Evolutionary conservation across 164 flowering plant species (phyloP).

Genomic region (Kalanchoe fedtschenkoi): DNA sequence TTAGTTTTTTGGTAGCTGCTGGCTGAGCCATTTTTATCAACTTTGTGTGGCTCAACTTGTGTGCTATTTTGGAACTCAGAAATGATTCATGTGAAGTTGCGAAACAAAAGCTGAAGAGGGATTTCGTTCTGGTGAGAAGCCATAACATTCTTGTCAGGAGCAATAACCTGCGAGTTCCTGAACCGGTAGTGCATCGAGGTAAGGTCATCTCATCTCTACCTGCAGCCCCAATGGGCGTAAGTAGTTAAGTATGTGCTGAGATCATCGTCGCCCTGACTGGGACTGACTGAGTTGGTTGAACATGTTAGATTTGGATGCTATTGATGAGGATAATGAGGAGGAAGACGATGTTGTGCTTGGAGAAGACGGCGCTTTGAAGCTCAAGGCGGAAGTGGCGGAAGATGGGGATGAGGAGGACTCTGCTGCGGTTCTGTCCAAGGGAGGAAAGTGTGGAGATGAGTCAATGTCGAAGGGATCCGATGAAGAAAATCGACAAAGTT

Average conservation of each 20-base stretch:
- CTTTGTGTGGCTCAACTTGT: no score
- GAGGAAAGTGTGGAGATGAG: not conserved
- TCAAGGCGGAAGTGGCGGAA: not conserved
- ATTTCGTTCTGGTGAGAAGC: constrained; percentile 2
- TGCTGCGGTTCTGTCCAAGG: not conserved
- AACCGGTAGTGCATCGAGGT: not conserved
- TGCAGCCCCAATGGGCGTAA: not conserved
- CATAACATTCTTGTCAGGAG: constrained; percentile 2
- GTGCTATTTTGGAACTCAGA: no score
- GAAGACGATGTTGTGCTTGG: not conserved
- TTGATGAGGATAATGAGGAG: constrained; percentile 1
- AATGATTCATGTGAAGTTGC: not conserved
- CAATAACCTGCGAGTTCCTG: not conserved
- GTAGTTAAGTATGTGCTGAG: not conserved
- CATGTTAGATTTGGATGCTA: not conserved
- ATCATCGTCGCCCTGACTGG: no score
- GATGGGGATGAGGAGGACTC: not conserved
- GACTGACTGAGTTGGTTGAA: not conserved
- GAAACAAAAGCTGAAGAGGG: not conserved
- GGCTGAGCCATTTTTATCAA: no score
- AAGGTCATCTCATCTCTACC: not conserved
- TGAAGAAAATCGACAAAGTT: not conserved
- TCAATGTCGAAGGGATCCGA: no score
- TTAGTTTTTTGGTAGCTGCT: not conserved
- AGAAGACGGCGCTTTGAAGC: not conserved